Evolutionary conservation across 179 eudicot species (phyloP), one percentile per base, ranked within the genome.

Genomic region (Carnegiea gigantea): DNA sequence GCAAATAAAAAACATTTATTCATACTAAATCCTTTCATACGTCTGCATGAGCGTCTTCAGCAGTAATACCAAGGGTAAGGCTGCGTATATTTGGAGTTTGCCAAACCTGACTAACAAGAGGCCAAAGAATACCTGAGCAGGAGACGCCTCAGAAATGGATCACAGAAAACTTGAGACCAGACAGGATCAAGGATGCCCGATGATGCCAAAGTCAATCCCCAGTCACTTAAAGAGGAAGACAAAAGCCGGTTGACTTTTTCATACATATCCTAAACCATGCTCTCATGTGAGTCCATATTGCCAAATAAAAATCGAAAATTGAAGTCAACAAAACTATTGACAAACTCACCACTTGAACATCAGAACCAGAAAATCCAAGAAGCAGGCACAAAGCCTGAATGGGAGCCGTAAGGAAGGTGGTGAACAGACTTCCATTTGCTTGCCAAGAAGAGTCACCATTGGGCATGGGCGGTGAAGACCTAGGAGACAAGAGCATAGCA

Each of bases 61-160:
- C 6, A 4, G 6, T 54, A 17, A 54, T 54, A 54, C 51, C 60
- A 54, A 53, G 17, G 59, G 17, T 53, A 15, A 53, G 59, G 59
- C 17, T 53, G 59, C 1, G 18, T 53, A 48, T 48, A 48, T 8
- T 7, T 48, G 53, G 53, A 48, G 53, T 48, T 48, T 12, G 53
- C 17, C 9, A 68, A 60, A 53, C 21, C 44, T 44, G 67, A 59
- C 30, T 23, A 71, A 14, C 21, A 30, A 75, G 38, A 82, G 30
- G 76, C 30, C 40, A 70, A 73, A 33, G 43, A 54, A 23, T 89
- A 95, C 98, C 98, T 90, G 54, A 93, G 84, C 75, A 95, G 82
- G 80, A 91, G 92, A 46, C 98, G 92, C 81, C 95, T 89, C 70
- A 95, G 90, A 80, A 95, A 93, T 40, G 97, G 98, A 88, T 95